Base-by-base conservation (phyloP, 768 basidiomycete species). In the Mycena chlorophos region DNA sequence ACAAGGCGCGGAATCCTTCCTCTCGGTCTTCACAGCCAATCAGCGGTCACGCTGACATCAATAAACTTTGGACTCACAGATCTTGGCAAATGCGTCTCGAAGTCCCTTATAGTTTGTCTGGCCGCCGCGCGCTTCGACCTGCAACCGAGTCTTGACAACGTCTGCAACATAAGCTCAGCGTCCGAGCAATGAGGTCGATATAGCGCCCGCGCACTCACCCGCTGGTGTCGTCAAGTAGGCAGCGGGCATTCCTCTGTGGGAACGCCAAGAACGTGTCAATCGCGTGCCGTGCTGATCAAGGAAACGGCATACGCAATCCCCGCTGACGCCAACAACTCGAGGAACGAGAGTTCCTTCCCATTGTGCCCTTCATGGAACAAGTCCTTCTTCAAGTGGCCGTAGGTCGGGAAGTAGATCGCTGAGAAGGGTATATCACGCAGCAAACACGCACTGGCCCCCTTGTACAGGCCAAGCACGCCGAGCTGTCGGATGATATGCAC, bases 371-470 rank as follows among this genome's bases (percentile, higher is more conserved):
- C 97, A 50, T 89, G 82, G 79, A 98, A 99, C 23, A 98, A 62
- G 70, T 99, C 96, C 69, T 85, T 89, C 81, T 97, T 92, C 66
- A 93, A 72, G 68, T 95, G 94, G 43, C 84, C 85, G 71, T 97
- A 95, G 46, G 92, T 81, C 19, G 90, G 83, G 76, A 93, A 92
- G 70, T 92, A 93, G 61, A 94, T 88, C 31, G 93, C 94, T 28
- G 95, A 98, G 74, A 98, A 99, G 2, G 97, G 97, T 51, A 98
- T 94, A 69, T 98, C 96, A 47, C 94, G 90, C 29, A 94, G 81
- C 63, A 98, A 74, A 73, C 97, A 99, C 20, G 96, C 97, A 57
- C 84, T 86, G 16, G 95, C 87, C 48, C 97, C 97, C 69, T 83
- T 89, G 78, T 99, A 99, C 38, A 98, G 75, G 20, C 97, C 97